Evolutionary conservation across 1,284 basidiomycete species (phyloP), one percentile per base, ranked within the genome.

Genomic region (Sporisorium exsertum): DNA sequence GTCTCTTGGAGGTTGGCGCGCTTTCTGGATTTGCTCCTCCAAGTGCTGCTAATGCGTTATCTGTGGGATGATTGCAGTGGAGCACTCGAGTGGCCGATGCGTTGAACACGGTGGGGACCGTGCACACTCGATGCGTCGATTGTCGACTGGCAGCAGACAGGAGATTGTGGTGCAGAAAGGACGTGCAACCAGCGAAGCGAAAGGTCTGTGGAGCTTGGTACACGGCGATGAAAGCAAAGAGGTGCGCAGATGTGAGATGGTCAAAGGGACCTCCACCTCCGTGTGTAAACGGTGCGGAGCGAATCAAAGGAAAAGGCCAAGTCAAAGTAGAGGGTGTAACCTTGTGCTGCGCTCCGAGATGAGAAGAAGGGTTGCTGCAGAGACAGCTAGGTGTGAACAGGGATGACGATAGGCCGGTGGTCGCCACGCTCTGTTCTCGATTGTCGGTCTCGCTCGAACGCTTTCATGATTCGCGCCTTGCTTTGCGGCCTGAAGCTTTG

Each of bases 231-330:
- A 51, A 27, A 40, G 51, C 24, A 37, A 16, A 40, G 33, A 13
- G 4, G 3, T 45, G 42, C 53, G 42, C 40, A 55, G 53, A n/a
- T 20, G 55, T 9, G 33, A 15, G 27, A 20, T 32, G 20, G 33
- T 35, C 13, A 16, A 47, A 57, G 43, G 43, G 20, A n/a, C 43
- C 55, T 57, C 55, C 32, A 57, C 55, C 43, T 57, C 13, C 18
- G 32, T 46, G 32, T 27, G 43, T 22, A 18, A 29, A 24, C 22
- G 32, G 32, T 33, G 29, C 26, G 42, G n/a, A 26, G 22, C 24
- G 26, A 32, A 18, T 42, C 29, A 16, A 45, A 46, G 32, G 8
- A 45, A 47, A 20, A 29, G 26, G 55, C 55, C 26, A 45, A 20
- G 18, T 32, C 18, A 43, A 40, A 13, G 37, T 40, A 15, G 37